phyloP scores from a whole-genome alignment of 805 yeast genomes.

The Debaryomyces maramus region DNA sequence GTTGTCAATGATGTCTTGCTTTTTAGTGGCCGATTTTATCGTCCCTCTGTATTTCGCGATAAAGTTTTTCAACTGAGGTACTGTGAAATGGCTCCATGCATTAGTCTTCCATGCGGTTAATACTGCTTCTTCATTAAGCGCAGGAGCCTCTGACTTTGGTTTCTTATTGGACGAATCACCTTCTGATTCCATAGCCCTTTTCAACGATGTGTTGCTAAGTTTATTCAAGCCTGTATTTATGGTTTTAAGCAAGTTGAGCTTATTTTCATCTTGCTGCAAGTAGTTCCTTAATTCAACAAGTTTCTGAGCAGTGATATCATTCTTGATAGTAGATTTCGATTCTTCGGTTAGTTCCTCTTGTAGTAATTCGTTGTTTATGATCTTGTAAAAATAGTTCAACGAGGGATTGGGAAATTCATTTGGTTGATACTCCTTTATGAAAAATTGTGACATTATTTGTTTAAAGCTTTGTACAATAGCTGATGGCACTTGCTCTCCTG shows the following conservation, averaged over 20 bases:
- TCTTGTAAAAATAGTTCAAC: slow-evolving; percentile 63
- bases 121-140: slow-evolving; percentile 35
- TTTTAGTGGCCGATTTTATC: slow-evolving; percentile 39
- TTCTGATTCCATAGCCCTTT: neutral
- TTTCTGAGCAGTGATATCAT: slow-evolving; percentile 21
- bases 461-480: slow-evolving; percentile 20
- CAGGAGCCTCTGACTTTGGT: slow-evolving; percentile 2
- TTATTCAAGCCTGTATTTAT: neutral
- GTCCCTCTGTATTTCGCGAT: slow-evolving; percentile 31
- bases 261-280: slow-evolving; percentile 1
- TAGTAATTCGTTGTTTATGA: slow-evolving; percentile 63
- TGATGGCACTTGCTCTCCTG: slow-evolving; percentile 1
- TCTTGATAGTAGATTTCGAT: slow-evolving; percentile 15
- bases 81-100: slow-evolving; percentile 36
- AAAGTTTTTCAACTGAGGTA: slow-evolving; percentile 43
- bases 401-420: slow-evolving; percentile 62
- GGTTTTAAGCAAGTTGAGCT: neutral
- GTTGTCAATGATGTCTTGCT: slow-evolving; percentile 44
- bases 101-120: slow-evolving; percentile 43
- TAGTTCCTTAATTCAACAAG: slow-evolving; percentile 12
- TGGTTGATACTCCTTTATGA: slow-evolving; percentile 54
- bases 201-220: neutral
- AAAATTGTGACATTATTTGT: slow-evolving; percentile 37
- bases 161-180: neutral
- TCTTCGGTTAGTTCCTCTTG: slow-evolving; percentile 36